Conservation (phyloP, 1,139 yeast species). For the Geotrichum citri-aurantii region DNA sequence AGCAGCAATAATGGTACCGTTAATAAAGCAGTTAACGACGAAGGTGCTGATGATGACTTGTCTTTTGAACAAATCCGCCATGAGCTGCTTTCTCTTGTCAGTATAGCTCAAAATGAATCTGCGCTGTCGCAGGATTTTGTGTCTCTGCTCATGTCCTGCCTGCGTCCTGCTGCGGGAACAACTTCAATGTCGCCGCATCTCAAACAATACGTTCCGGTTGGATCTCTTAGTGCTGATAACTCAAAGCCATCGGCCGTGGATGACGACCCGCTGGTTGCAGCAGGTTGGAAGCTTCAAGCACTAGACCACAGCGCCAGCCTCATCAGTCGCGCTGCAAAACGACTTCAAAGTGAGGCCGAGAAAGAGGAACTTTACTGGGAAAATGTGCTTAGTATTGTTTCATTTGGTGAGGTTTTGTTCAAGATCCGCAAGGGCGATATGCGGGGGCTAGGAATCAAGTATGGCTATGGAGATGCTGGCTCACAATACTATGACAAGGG, state of each 20-base stretch:
- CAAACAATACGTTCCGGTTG: conserved; percentile 68
- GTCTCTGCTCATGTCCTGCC: conserved; percentile 73
- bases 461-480: conserved; percentile 90
- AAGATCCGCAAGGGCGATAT: conserved; percentile 54
- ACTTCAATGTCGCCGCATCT: conserved; percentile 87
- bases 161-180: conserved; percentile 77
- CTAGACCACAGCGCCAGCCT: conserved; percentile 50
- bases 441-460: conserved; percentile 67
- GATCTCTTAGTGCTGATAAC: conserved; percentile 67
- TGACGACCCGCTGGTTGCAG: conserved; percentile 48
- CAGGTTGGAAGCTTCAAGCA: conserved; percentile 83
- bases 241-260: conserved; percentile 29
- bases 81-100: conserved; percentile 50
- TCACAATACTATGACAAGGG: conserved; percentile 72
- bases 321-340: conserved; percentile 47
- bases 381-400: conserved; percentile 47
- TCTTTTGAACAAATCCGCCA: conserved; percentile 49
- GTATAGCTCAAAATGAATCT: conserved; percentile 75
- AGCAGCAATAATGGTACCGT: neutral
- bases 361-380: conserved; percentile 76
- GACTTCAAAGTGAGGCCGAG: conserved; percentile 49
- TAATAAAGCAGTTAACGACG: conserved; percentile 19
- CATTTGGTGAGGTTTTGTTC: conserved; percentile 64
- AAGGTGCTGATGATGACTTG: conserved; percentile 25
- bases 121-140: conserved; percentile 84